These are phyloP conservation scores for Pyrenopolyporus hunteri DNA, from an alignment of 495 filamentous ascomycete genomes.

Conservation along the genomic window DNA sequence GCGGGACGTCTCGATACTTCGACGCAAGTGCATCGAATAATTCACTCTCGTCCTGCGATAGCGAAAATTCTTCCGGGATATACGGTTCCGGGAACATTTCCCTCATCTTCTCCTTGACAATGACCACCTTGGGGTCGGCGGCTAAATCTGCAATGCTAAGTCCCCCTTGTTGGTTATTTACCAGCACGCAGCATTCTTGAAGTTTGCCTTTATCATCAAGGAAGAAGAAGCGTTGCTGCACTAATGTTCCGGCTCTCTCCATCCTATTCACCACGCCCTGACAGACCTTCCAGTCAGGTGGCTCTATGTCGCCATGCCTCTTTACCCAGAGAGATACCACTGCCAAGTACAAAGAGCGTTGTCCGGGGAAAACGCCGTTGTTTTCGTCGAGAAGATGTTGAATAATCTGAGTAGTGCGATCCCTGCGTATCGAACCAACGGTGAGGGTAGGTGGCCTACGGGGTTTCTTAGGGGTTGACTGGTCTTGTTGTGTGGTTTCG, in stretches of 20 bases:
- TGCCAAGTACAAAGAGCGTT: conserved; percentile 75
- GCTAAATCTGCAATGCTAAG: conserved; percentile 6
- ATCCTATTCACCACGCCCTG: conserved; percentile 65
- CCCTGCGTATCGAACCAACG: conserved; percentile 37
- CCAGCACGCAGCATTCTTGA: conserved; percentile 38
- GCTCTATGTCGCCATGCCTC: conserved; percentile 56
- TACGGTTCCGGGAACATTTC: conserved; percentile 51
- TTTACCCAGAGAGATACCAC: conserved; percentile 67
- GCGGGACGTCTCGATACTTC: conserved; percentile 19
- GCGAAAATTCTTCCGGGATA: conserved; percentile 52
- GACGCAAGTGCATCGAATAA: conserved; percentile 37
- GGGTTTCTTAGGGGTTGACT: conserved; percentile 4
- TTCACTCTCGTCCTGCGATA: conserved; percentile 46
- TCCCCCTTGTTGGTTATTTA: conserved; percentile 6
- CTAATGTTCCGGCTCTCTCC: conserved; percentile 63
- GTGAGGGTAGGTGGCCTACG: conserved; percentile 9
- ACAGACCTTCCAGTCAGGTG: conserved; percentile 45
- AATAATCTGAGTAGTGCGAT: conserved; percentile 62
- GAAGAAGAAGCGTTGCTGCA: conserved; percentile 68
- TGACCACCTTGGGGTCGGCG: conserved; percentile 35
- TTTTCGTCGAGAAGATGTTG: conserved; percentile 71
- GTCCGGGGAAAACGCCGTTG: conserved; percentile 74
- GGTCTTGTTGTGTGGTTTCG: not conserved
- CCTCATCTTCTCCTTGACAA: conserved; percentile 49
- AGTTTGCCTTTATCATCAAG: conserved; percentile 41